phyloP scores from a whole-genome alignment of 305 asterid species.

The Rubia occidens region DNA sequence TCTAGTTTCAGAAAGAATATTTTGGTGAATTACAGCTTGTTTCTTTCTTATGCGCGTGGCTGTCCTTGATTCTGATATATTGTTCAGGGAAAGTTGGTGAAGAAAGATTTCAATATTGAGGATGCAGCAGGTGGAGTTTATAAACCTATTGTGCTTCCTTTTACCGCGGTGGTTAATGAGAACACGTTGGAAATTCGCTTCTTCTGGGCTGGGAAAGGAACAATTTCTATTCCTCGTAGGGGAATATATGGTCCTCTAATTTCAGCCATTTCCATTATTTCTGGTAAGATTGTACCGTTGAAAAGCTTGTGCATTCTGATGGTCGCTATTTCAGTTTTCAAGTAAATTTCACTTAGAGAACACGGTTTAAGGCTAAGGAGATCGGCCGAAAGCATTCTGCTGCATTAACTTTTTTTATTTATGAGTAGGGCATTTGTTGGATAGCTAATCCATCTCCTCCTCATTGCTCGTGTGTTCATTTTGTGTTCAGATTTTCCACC shows the following conservation, averaged over 20 bases:
- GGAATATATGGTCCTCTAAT: constrained; percentile 70
- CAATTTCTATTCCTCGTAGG: constrained; percentile 34
- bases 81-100: constrained; percentile 35
- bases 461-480: not conserved
- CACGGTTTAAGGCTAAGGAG: not conserved
- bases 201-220: constrained; percentile 75
- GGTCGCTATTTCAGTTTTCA: not conserved
- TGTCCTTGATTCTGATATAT: not conserved
- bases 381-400: not conserved
- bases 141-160: constrained; percentile 19
- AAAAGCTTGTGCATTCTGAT: not conserved
- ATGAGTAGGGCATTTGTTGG: not conserved
- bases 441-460: not conserved
- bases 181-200: constrained; percentile 47
- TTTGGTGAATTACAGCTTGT: not conserved
- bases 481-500: constrained; percentile 16
- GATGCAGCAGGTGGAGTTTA: constrained; percentile 50
- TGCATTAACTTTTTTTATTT: not conserved
- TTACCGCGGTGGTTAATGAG: constrained; percentile 33
- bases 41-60: not conserved
- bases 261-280: constrained; percentile 59
- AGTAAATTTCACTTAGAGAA: not conserved
- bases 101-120: constrained; percentile 51
- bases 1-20: not conserved
- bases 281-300: constrained; percentile 24